phyloP scores from a whole-genome alignment of 179 eudicot genomes.

The Beta macrorhiza region DNA sequence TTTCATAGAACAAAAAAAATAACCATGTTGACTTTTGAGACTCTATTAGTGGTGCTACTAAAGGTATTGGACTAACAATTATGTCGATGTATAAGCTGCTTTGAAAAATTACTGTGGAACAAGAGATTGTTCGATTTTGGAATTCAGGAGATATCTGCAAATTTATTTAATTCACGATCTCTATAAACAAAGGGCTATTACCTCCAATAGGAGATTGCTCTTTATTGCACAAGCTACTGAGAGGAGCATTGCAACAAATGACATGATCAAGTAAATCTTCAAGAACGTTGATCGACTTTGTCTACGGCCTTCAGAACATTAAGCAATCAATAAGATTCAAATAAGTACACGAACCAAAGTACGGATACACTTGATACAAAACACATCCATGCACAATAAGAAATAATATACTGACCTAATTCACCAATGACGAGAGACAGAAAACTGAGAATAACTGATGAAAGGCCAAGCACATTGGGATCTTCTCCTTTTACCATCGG shows the following conservation, averaged over 20 bases:
- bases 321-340: background rate
- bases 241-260: slow-evolving; percentile 45
- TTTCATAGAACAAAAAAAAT: background rate
- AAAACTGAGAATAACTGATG: slow-evolving; percentile 38
- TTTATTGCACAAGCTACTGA: slow-evolving; percentile 38
- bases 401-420: slow-evolving; percentile 45
- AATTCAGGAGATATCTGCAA: background rate
- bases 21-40: background rate
- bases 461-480: slow-evolving; percentile 37
- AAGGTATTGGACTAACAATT: background rate
- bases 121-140: too few relatives aligned
- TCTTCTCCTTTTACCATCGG: slow-evolving; percentile 38
- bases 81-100: background rate
- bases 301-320: slow-evolving; percentile 53
- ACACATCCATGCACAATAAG: background rate
- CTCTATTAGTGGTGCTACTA: background rate
- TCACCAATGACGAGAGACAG: slow-evolving; percentile 63
- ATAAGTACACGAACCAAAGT: background rate
- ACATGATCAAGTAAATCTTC: slow-evolving; percentile 58
- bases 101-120: background rate
- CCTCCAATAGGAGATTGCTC: slow-evolving; percentile 47
- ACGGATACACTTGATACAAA: background rate
- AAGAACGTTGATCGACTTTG: slow-evolving; percentile 54
- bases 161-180: background rate
- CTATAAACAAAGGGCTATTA: slow-evolving; percentile 17